These are phyloP conservation scores for Nannochloropsis salina DNA, from an alignment of 108 stramenopile genomes.

Conservation along the genomic window DNA sequence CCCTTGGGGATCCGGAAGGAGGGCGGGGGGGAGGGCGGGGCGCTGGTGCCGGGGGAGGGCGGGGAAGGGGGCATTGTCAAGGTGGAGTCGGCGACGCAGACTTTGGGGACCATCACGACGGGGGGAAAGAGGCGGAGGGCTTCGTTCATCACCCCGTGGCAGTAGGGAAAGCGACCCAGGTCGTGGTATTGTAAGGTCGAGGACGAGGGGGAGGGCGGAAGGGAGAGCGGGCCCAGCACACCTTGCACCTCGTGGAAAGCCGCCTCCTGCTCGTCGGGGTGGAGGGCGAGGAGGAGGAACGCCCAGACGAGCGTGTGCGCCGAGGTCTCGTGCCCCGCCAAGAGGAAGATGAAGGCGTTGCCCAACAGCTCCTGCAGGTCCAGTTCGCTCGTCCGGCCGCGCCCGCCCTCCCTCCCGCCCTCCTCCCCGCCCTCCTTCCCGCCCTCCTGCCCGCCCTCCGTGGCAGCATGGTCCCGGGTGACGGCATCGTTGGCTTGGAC, in stretches of 20 bases:
- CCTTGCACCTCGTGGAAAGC: background rate
- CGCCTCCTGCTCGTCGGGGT: background rate
- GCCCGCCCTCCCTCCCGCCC: background rate
- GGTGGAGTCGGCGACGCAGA: background rate
- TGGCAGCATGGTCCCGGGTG: background rate
- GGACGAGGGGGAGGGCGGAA: background rate
- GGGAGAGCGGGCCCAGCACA: background rate
- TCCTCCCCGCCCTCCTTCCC: background rate
- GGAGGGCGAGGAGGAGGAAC: conserved; percentile 6
- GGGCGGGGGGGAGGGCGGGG: background rate
- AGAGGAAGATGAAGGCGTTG: background rate
- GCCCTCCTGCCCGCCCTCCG: no score
- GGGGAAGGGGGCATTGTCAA: background rate
- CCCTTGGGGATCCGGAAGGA: background rate
- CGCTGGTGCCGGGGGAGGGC: background rate
- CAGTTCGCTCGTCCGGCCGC: background rate
- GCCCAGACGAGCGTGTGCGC: background rate
- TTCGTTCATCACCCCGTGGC: background rate
- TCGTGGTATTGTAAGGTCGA: background rate
- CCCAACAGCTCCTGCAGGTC: background rate
- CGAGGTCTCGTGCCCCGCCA: background rate
- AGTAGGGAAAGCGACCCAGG: background rate
- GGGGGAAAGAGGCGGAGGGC: conserved; percentile 2
- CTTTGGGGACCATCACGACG: background rate
- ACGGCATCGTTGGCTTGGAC: background rate